Conservation (phyloP, 257 asterid genomes). For the Ilex asprella region DNA sequence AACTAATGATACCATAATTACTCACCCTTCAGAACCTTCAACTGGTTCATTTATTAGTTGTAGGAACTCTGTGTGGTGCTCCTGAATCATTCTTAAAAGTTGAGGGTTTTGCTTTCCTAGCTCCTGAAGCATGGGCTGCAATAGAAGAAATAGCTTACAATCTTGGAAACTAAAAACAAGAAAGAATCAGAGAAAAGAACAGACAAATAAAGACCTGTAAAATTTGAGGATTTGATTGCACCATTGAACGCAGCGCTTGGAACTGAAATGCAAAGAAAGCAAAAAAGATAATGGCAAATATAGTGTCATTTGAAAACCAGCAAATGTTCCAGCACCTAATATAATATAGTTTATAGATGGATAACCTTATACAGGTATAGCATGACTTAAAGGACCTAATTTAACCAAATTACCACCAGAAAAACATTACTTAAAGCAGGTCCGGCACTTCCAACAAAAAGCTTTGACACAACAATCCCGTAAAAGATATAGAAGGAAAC, state of each 20-base stretch:
- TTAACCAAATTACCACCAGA: neutral
- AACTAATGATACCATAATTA: neutral
- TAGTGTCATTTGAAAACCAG: too few relatives aligned
- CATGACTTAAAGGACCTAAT: neutral
- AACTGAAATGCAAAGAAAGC: neutral
- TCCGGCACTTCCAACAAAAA: neutral
- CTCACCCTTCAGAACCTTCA: neutral
- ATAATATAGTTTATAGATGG: too few relatives aligned
- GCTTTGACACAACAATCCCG: neutral
- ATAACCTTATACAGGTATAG: neutral
- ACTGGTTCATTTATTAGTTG: neutral
- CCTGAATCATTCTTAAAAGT: neutral
- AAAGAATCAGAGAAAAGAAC: neutral
- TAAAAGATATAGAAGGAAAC: too few relatives aligned
- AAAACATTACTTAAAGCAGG: too few relatives aligned
- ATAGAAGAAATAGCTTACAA: neutral
- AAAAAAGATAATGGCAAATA: neutral
- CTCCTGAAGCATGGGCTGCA: slow-evolving; percentile 1
- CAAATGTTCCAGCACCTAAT: too few relatives aligned
- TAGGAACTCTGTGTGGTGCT: neutral
- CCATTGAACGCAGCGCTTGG: neutral
- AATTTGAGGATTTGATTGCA: slow-evolving; percentile 1
- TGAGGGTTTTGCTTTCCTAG: slow-evolving; percentile 2
- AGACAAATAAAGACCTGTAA: neutral
- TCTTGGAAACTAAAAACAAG: neutral